Evolutionary conservation across 345 rosid species (phyloP), one percentile per base, ranked within the genome.

Genomic region (Gossypioides kirkii): DNA sequence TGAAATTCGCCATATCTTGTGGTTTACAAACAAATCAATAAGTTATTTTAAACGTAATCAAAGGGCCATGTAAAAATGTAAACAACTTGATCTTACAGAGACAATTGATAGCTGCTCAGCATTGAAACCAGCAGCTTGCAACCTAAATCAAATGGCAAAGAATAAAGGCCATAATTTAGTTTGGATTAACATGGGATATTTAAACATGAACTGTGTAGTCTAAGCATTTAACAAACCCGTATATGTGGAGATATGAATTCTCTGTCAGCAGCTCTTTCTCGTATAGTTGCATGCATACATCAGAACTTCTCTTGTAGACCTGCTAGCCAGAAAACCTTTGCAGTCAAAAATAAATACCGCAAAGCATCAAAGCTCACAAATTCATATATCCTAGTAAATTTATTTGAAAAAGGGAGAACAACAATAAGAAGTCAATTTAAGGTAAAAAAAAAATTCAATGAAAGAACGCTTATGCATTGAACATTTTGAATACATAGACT

Each of bases 271-370:
- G 89, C 84, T 94, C 98, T 82, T 89, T 94, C 82, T 92, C 94
- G 79, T 94, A 92, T 23, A 94, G 80, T 80, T 88, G 91, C 87
- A 77, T 75, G 83, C 98, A 92, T 72, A 90, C 77, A 71, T 87
- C 94, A 77, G 79, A 82, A 78, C 98, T 90, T 74, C 92, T 88
- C 79, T 86, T 85, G 86, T 90, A 92, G 67, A 89, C 98, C 98
- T 95, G 88, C 56, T 68, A 74, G 52, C 70, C 81, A 71, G 72
- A 76, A 20, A 67, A 17, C 28, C 41, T 53, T 53, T 43, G 55
- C 69, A 47, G 25, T 22, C 41, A 55, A 38, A 42, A 50, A 32
- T 23, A 22, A 71, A 11, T 42, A 41, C 28, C 36, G 23, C 10
- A 72, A 58, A 23, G 42, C 25, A 58, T 59, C 17, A 59, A 59